These are phyloP conservation scores for Melanomma pulvis-pyrius DNA, from an alignment of 495 filamentous ascomycete species.

Conservation along the genomic window DNA sequence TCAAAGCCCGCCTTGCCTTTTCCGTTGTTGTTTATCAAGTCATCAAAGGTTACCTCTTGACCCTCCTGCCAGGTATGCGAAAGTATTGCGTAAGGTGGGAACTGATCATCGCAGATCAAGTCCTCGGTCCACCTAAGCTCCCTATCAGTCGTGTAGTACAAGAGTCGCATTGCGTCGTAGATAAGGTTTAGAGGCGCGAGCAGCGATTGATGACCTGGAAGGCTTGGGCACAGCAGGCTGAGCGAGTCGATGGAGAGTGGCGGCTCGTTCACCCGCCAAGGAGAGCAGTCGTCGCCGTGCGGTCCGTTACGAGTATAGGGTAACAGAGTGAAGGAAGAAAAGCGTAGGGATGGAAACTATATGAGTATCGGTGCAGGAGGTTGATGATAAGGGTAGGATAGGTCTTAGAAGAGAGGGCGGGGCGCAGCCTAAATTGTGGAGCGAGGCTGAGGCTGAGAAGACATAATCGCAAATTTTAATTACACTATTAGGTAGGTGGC, in stretches of 20 bases:
- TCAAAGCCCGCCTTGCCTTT: slow-evolving; percentile 37
- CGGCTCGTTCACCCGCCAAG: neutral
- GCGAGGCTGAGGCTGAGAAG: too few relatives aligned
- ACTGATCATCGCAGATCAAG: neutral
- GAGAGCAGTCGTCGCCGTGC: neutral
- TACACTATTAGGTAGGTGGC: too few relatives aligned
- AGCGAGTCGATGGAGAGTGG: neutral
- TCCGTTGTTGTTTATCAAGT: slow-evolving; percentile 32
- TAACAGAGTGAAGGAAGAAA: neutral
- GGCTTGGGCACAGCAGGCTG: neutral
- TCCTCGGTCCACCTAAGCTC: neutral
- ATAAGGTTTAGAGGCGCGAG: neutral
- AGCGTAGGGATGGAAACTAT: neutral
- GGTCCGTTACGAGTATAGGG: neutral
- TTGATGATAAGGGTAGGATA: neutral
- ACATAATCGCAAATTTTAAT: too few relatives aligned
- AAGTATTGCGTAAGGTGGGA: slow-evolving; percentile 12
- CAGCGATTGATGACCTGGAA: neutral
- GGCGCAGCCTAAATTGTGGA: too few relatives aligned
- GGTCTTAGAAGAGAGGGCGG: neutral
- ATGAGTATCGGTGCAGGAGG: neutral
- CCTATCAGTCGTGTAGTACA: neutral
- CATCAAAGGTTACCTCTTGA: slow-evolving; percentile 39
- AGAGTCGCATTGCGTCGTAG: neutral
- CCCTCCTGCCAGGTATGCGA: slow-evolving; percentile 39